Evolutionary conservation across 371 early-diverging fungal genomes (phyloP), one percentile per base, ranked within the genome.

Genomic region (Mucor lusitanicus): DNA sequence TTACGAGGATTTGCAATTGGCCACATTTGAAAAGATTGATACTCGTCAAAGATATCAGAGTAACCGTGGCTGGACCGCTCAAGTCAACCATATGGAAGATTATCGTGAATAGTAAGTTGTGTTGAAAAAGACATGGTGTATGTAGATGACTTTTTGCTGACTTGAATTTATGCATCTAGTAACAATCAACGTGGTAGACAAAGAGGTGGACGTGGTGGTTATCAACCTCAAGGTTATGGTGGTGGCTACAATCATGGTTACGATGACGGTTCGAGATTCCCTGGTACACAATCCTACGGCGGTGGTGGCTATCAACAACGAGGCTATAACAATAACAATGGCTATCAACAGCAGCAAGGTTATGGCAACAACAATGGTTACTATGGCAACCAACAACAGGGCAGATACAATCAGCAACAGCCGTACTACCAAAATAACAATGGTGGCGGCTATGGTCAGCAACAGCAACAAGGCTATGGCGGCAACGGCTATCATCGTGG

Each of bases 1-100:
- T 3, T 76, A 78, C 28, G 86, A 87, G 42, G 90, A 90, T 75
- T 59, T 86, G 17, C 83, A 85, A 37, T 67, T 72, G 57, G 86
- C 88, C 25, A 85, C 80, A 3, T 83, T 83, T 70, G 83, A 83
- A 61, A 83, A 80, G 44, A 68, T 71, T 48, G 73, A 79, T 19
- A 68, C 46, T 48, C 69, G 71, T 23, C 74, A 73, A 27, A 64
- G 71, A 21, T 61, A 71, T 39, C 35, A 73, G 9, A 53, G 63
- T 19, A 76, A 75, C 21, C 75, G 76, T 53, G 77, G 82, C 5
- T 81, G 77, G 77, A 75, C 75, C 9, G 68, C 82, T 28, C 83
- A 82, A 59, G 61, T 80, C n/a, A 75, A 82, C 6, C 83, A 82
- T 48, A 59, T 80, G 67, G 78, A 80, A 63, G 78, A 82, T 55